Conservation (phyloP, 768 basidiomycete species). For the Phallus indusiatus region DNA sequence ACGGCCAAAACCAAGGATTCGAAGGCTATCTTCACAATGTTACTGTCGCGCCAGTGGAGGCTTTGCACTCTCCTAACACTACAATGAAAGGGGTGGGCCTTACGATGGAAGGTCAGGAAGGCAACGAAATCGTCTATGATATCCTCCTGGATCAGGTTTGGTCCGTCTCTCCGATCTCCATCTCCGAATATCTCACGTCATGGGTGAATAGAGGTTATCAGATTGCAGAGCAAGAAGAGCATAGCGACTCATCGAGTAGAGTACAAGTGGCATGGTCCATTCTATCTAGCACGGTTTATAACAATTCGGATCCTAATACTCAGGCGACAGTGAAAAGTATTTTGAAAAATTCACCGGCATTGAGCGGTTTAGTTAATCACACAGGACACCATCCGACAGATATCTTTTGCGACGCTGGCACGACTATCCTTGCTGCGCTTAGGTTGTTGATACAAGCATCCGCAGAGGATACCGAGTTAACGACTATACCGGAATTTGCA, state of each 20-base stretch:
- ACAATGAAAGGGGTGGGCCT: constrained; percentile 32
- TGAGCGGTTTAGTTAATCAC: constrained; percentile 25
- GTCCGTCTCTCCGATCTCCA: constrained; percentile 25
- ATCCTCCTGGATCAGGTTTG: constrained; percentile 33
- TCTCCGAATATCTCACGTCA: constrained; percentile 22
- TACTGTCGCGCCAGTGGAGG: constrained; percentile 23
- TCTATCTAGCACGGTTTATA: constrained; percentile 30
- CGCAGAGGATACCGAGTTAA: constrained; percentile 13
- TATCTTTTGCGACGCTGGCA: constrained; percentile 29
- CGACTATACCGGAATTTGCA: constrained; percentile 23
- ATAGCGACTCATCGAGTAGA: constrained; percentile 15
- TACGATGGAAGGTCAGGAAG: constrained; percentile 32
- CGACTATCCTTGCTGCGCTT: constrained; percentile 10
- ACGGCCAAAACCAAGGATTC: constrained; percentile 29
- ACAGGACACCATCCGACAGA: constrained; percentile 25
- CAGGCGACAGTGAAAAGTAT: constrained; percentile 30
- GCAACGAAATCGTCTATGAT: constrained; percentile 36
- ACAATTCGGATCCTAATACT: constrained; percentile 23
- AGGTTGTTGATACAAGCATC: constrained; percentile 11
- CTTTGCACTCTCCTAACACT: constrained; percentile 21
- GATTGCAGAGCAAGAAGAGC: constrained; percentile 7
- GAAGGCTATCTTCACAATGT: constrained; percentile 28
- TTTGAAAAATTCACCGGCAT: constrained; percentile 26
- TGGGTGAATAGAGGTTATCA: constrained; percentile 30
- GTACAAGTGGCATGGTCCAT: constrained; percentile 27